These are phyloP conservation scores for Cokeromyces recurvatus DNA, from an alignment of 371 early-diverging fungal genomes.

Conservation along the genomic window DNA sequence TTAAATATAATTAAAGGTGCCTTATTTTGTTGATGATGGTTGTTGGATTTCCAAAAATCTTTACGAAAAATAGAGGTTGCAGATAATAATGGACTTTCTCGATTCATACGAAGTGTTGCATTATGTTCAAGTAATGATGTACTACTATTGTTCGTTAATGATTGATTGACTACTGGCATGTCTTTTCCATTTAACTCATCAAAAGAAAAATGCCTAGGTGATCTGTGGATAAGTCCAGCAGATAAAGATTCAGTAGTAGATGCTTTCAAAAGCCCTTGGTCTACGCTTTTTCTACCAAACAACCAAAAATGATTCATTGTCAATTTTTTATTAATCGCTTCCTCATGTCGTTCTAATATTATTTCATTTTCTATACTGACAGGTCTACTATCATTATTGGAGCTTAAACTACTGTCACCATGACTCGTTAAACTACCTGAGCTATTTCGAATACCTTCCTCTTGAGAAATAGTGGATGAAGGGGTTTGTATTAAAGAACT, in stretches of 20 bases:
- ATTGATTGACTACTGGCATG: too few species aligned
- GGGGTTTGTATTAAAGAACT: neutral
- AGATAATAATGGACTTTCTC: constrained; percentile 22
- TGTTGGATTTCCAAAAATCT: constrained; percentile 40
- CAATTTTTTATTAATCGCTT: constrained; percentile 3
- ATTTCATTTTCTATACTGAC: constrained; percentile 32
- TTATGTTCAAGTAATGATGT: neutral
- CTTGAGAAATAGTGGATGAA: constrained; percentile 8
- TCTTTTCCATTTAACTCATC: constrained; percentile 20
- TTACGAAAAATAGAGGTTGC: constrained; percentile 30
- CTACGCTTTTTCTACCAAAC: constrained; percentile 42
- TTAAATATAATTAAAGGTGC: too few species aligned
- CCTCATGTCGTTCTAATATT: constrained; percentile 8
- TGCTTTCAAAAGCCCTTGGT: constrained; percentile 8
- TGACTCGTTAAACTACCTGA: constrained; percentile 30
- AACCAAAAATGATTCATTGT: constrained; percentile 26
- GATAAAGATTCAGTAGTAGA: neutral
- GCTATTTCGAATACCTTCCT: constrained; percentile 22
- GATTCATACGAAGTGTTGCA: constrained; percentile 10
- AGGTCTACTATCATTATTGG: constrained; percentile 42
- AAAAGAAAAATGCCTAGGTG: constrained; percentile 37
- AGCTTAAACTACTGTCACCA: constrained; percentile 20
- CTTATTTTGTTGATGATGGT: too few species aligned
- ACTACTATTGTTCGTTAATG: too few species aligned
- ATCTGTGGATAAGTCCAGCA: constrained; percentile 11